Conservation (phyloP, 2,329 filamentous ascomycete genomes). For the Sporothrix phasma region DNA sequence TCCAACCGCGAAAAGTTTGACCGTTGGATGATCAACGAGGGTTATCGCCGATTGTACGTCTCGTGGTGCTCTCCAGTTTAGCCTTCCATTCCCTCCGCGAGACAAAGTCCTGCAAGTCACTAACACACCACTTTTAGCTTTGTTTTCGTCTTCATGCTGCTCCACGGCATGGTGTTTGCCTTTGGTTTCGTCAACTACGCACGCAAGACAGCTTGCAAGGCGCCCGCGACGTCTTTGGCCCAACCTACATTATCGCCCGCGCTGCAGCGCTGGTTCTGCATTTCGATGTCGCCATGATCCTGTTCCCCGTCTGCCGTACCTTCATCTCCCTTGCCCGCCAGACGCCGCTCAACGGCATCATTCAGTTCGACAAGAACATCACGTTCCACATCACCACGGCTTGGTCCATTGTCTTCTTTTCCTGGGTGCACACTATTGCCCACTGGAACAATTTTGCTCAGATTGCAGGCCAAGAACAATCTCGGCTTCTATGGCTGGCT, state of each 20-base stretch:
- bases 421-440: constrained; percentile 75
- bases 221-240: constrained; percentile 59
- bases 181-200: constrained; percentile 75
- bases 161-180: constrained; percentile 67
- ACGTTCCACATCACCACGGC: constrained; percentile 78
- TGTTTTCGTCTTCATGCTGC: constrained; percentile 62
- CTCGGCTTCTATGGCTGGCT: constrained; percentile 71
- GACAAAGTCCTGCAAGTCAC: constrained; percentile 18
- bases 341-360: constrained; percentile 74
- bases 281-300: constrained; percentile 68
- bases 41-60: constrained; percentile 67
- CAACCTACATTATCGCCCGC: constrained; percentile 67
- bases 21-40: constrained; percentile 84
- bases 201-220: constrained; percentile 59
- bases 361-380: constrained; percentile 84
- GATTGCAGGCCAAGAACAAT: constrained; percentile 62
- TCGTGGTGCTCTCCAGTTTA: no score
- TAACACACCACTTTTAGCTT: constrained; percentile 40
- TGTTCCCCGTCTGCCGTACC: constrained; percentile 75
- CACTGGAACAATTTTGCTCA: constrained; percentile 83
- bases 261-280: constrained; percentile 68
- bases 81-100: not conserved
- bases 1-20: constrained; percentile 64
- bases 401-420: constrained; percentile 83
- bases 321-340: constrained; percentile 72